Evolutionary conservation across 2,329 filamentous ascomycete species (phyloP), one percentile per base, ranked within the genome.

Genomic region (Ophiostoma populinum): DNA sequence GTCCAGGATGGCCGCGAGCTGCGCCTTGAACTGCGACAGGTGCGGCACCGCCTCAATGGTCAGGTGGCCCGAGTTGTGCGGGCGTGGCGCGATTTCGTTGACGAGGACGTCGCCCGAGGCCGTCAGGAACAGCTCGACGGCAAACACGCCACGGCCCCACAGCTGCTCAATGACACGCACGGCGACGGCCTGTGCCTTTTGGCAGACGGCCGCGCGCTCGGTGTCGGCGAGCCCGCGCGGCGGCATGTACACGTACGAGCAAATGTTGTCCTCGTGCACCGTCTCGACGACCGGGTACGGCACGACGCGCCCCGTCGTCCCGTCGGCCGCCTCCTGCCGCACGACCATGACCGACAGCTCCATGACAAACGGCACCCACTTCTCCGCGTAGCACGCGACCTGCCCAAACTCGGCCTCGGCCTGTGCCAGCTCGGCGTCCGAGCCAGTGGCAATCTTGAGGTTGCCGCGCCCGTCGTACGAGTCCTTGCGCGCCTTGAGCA

Each of bases 341-440:
- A 95, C 73, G 7, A 94, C 87, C 75, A 95, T 93, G 45, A 93
- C 86, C 5, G 90, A 81, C 35, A 95, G 61, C 58, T 95, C 87
- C 58, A 79, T 76, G 46, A 68, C 68, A 55, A 94, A 95, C 16
- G 80, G 69, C 10, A 80, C 77, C 70, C 80, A 94, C 55, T 81
- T 81, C 59, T 95, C 87, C 0, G 82, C 86, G 49, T 94, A 95
- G 27, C 93, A 63, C 3, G 75, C 70, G 15, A 81, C 59, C 12
- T 67, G 69, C 27, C 74, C 74, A 32, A 95, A 66, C 1, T 74
- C 70, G 39, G 75, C 58, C 15, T 81, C 59, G 0, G 82, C 85
- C n/a, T 62, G 61, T 0, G 82, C 85, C 12, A 62, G 62, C 16
- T 69, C 63, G 39, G 70, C 54, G 39, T 72, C 65, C 10, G 52